A percentile compares a stretch with the other conserved stretches of the same genome.
These are phyloP conservation scores for Scheffersomyces lignicola DNA, from an alignment of 1,139 yeast genomes.

Conservation along the genomic window DNA sequence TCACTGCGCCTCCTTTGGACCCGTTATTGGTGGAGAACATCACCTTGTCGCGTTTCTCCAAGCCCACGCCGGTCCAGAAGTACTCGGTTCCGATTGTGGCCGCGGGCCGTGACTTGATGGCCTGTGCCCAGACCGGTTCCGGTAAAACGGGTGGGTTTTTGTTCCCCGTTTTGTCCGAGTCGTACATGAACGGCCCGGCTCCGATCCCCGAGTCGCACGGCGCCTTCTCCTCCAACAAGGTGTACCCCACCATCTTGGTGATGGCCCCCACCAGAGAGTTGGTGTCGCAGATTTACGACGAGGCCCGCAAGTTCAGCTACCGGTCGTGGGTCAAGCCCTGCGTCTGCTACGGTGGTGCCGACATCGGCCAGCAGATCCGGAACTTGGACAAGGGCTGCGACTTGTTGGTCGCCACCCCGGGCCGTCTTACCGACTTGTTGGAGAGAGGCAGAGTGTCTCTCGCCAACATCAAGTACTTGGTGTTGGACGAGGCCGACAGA, in stretches of 20 bases:
- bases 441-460: constrained; percentile 94
- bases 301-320: constrained; percentile 92
- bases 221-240: constrained; percentile 70
- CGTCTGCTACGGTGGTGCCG: constrained; percentile 98
- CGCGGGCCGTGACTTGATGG: constrained; percentile 96
- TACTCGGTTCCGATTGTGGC: constrained; percentile 98
- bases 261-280: constrained; percentile 99
- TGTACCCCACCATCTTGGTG: constrained; percentile 90
- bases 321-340: constrained; percentile 98
- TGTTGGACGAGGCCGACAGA: constrained; percentile 98
- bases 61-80: constrained; percentile 98
- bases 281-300: constrained; percentile 94
- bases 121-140: constrained; percentile 99
- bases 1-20: constrained; percentile 93
- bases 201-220: constrained; percentile 54
- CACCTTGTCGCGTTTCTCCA: constrained; percentile 81
- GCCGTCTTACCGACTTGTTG: constrained; percentile 93
- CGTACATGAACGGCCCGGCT: constrained; percentile 87
- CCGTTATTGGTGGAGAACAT: constrained; percentile 84
- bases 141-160: constrained; percentile 99
- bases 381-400: constrained; percentile 94
- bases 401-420: constrained; percentile 95
- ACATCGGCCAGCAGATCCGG: constrained; percentile 82
- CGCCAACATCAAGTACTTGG: constrained; percentile 87
- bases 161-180: constrained; percentile 95